These are phyloP conservation scores for Lenzites betulinus DNA, from an alignment of 768 basidiomycete genomes.

Conservation along the genomic window DNA sequence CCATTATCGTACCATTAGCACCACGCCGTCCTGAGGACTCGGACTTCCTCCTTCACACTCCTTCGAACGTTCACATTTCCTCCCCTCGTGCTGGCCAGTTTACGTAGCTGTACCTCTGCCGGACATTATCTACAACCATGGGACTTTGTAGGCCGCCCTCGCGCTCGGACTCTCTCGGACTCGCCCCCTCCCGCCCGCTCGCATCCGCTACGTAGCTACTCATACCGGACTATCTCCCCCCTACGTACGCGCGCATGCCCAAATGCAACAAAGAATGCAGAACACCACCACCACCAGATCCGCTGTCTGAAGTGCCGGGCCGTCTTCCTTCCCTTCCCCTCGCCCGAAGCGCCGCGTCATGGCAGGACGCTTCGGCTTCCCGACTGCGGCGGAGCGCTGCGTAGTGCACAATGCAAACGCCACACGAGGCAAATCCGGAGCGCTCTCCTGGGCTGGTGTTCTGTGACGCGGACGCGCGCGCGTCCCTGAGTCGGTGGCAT, in stretches of 20 bases:
- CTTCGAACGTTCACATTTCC: neutral
- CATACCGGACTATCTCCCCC: constrained; percentile 10
- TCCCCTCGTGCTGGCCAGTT: constrained; percentile 11
- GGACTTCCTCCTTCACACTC: neutral
- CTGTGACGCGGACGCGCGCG: neutral
- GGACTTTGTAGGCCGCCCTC: constrained; percentile 14
- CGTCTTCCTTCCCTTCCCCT: neutral
- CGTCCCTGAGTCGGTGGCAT: neutral
- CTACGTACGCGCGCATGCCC: constrained; percentile 9
- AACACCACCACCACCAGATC: neutral
- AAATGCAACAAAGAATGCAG: constrained; percentile 1
- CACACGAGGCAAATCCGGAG: neutral
- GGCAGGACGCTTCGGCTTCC: neutral
- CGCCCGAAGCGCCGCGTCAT: neutral
- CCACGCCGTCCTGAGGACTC: constrained; percentile 1
- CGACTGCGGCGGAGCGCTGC: neutral
- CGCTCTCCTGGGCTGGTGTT: too few relatives aligned
- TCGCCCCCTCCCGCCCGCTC: neutral
- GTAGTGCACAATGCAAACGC: neutral
- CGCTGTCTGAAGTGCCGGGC: neutral
- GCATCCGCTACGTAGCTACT: constrained; percentile 6
- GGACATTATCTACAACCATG: constrained; percentile 1
- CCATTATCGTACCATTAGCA: neutral
- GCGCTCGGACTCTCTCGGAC: constrained; percentile 1
- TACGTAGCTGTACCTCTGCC: constrained; percentile 5